A percentile compares a stretch with the other conserved stretches of the same genome.
phyloP scores from a whole-genome alignment of 306 rosid genomes.

The Medicago arabica region DNA sequence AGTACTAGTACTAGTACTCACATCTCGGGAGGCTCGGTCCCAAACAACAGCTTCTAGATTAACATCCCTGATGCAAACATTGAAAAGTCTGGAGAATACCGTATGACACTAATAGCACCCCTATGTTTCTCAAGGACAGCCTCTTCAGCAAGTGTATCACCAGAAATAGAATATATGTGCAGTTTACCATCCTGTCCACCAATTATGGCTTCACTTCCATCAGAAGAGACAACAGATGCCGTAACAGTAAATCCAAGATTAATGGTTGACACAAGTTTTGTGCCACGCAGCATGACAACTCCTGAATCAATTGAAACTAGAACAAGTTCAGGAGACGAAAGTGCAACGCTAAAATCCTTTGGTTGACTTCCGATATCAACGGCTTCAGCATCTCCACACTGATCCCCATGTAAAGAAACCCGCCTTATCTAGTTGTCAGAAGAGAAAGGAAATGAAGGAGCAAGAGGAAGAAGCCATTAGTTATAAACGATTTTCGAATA shows the following conservation, averaged over 20 bases:
- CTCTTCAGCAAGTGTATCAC: constrained; percentile 83
- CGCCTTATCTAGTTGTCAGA: constrained; percentile 68
- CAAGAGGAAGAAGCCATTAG: constrained; percentile 20
- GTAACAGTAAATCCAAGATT: constrained; percentile 87
- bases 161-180: constrained; percentile 71
- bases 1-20: constrained; percentile 45
- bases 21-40: constrained; percentile 82
- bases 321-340: constrained; percentile 80
- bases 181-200: constrained; percentile 96
- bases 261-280: constrained; percentile 72
- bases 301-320: constrained; percentile 84
- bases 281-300: constrained; percentile 79
- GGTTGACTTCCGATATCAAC: constrained; percentile 95
- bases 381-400: constrained; percentile 79
- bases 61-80: constrained; percentile 98
- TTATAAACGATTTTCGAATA: constrained; percentile 22
- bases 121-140: constrained; percentile 91
- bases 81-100: constrained; percentile 88
- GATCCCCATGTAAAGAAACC: constrained; percentile 66
- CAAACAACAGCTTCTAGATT: constrained; percentile 94
- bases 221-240: constrained; percentile 83
- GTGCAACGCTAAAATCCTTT: constrained; percentile 85
- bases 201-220: constrained; percentile 91
- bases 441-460: constrained; percentile 24
- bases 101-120: constrained; percentile 83